Percentiles rank a stretch among this genome's conserved stretches.
These are phyloP conservation scores for Sporothrix globosa DNA, from an alignment of 2,329 filamentous ascomycete species.

Conservation along the genomic window DNA sequence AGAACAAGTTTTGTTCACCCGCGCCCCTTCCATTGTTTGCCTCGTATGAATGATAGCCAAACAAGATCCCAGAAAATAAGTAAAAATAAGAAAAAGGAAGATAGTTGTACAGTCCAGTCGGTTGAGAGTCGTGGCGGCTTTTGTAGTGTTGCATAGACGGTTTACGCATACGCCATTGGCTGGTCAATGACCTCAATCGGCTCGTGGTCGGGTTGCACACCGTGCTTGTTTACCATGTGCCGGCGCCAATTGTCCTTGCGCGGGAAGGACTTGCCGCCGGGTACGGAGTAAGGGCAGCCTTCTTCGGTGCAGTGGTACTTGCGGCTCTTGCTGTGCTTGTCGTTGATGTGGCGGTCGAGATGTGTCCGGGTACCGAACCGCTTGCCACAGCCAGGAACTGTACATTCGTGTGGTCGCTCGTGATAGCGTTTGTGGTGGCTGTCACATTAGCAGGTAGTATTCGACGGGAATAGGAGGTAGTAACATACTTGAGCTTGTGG, in stretches of 20 bases:
- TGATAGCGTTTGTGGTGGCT: constrained; percentile 65
- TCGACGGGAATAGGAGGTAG: background rate
- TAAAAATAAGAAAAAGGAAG: background rate
- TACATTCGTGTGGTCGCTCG: constrained; percentile 56
- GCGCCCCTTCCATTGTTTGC: background rate
- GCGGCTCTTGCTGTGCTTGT: constrained; percentile 62
- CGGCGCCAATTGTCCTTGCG: constrained; percentile 66
- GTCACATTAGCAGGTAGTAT: background rate
- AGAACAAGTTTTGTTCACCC: background rate
- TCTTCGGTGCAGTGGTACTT: constrained; percentile 61
- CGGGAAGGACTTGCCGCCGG: constrained; percentile 62
- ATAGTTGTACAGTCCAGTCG: constrained; percentile 1
- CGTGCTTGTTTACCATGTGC: constrained; percentile 64
- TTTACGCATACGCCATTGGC: constrained; percentile 40
- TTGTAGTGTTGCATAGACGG: background rate
- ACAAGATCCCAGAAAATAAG: background rate
- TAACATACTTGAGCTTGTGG: constrained; percentile 61
- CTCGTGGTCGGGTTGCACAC: constrained; percentile 45
- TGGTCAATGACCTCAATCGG: constrained; percentile 52
- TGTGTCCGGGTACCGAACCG: constrained; percentile 65
- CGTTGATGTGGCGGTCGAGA: constrained; percentile 64
- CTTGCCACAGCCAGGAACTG: constrained; percentile 54
- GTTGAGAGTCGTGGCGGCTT: background rate
- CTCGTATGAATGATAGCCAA: background rate
- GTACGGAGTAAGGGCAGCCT: constrained; percentile 59